Percentiles rank a stretch among this genome's conserved stretches.
phyloP scores from a whole-genome alignment of 257 asterid genomes.

The Verbascum thapsus region DNA sequence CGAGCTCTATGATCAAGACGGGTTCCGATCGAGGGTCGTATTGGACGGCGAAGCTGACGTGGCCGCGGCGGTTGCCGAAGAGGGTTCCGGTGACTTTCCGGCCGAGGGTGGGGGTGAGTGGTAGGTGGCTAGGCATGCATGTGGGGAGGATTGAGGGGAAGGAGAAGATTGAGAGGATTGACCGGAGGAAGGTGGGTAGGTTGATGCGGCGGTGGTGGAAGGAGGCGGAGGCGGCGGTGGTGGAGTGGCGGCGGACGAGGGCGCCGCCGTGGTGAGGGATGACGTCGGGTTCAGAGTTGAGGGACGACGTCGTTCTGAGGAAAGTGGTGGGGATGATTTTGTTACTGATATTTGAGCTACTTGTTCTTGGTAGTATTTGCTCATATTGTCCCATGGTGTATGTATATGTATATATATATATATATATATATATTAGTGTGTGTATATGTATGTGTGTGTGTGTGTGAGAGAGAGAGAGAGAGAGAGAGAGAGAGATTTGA shows the following conservation, averaged over 20 bases:
- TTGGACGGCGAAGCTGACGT: conserved; percentile 82
- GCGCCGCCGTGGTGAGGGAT: conserved; percentile 36
- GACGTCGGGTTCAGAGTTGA: conserved; percentile 27
- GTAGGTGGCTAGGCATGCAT: conserved; percentile 44
- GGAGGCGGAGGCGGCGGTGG: conserved; percentile 25
- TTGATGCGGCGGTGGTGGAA: conserved; percentile 25
- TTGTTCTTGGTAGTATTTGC: conserved; percentile 58
- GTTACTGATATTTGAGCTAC: conserved; percentile 59
- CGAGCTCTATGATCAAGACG: conserved; percentile 63
- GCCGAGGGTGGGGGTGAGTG: conserved; percentile 63
- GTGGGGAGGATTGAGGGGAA: conserved; percentile 60
- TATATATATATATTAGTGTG: neutral
- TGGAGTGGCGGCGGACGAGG: conserved; percentile 32
- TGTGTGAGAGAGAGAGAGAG: neutral
- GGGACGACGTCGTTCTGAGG: conserved; percentile 42
- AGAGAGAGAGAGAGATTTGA: too few species aligned
- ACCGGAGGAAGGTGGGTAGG: too few species aligned
- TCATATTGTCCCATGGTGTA: conserved; percentile 42
- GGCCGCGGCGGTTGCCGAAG: conserved; percentile 85
- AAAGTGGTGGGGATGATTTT: conserved; percentile 53
- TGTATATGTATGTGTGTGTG: conserved; percentile 17
- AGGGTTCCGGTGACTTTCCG: conserved; percentile 86
- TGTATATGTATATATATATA: neutral
- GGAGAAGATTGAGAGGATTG: conserved; percentile 57
- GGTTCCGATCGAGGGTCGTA: conserved; percentile 76